Evolutionary conservation across 1,284 basidiomycete genomes (phyloP), one percentile per base, ranked within the genome.

Genomic region (Phaffia rhodozyma): DNA sequence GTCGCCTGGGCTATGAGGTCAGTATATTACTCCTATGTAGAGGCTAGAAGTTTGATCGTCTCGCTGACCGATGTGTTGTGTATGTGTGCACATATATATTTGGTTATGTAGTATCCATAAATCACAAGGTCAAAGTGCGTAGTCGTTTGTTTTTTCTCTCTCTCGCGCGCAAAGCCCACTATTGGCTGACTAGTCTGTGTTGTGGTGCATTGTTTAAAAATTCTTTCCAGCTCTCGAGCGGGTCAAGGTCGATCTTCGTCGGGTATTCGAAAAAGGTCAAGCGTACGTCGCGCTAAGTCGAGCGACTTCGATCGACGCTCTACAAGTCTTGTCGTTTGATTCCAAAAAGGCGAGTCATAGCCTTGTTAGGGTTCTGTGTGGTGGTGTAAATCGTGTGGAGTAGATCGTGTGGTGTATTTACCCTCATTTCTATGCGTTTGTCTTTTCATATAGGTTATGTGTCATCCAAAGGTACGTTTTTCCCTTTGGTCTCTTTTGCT

Each of bases 281-380:
- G 91, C 91, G 43, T 97, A 98, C 71, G 93, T 97, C 34, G 94
- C 96, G 0, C 79, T 98, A n/a, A 96, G 92, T 29, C 89, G 96
- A 43, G 96, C 96, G 2, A 96, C 93, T 0, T 86, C 85, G 13
- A 78, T 98, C 55, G 86, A 93, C 11, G 90, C 92, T 0, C 80
- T 98, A 27, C 91, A 97, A 73, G 89, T 97, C 1, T 77, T 89
- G 3, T 84, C 89, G 50, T 98, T 98, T 74, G 83, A 88, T 68
- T 77, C 86, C 0, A 81, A 75, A 43, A 94, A 92, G 80, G 90
- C 9, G 32, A 9, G 32, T 34, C 32, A 9, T 34, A 34, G 32
- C 9, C 32, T 34, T 34, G 32, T 34, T 34, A 34, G 32, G 32
- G 32, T 34, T 34, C 29, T 3, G 2, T n/a, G 6, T 55, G 9